Conservation (phyloP, 257 asterid genomes). For the Nicotiana attenuata region DNA sequence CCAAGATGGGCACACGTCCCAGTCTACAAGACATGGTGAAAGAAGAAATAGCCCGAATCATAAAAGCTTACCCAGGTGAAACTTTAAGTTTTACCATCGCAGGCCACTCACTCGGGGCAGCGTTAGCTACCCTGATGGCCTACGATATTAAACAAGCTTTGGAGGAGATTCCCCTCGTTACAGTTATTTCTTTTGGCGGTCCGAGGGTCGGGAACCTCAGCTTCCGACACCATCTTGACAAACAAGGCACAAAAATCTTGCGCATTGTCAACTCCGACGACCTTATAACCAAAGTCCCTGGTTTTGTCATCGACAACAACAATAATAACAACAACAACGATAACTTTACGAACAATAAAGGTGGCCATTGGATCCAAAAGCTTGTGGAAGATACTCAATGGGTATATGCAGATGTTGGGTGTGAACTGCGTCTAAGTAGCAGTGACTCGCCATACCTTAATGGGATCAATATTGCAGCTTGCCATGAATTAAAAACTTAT, state of each 20-base stretch:
- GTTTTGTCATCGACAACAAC: slow-evolving; percentile 55
- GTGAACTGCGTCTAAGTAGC: slow-evolving; percentile 89
- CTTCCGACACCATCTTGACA: slow-evolving; percentile 56
- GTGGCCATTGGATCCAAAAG: slow-evolving; percentile 46
- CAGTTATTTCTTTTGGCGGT: slow-evolving; percentile 90
- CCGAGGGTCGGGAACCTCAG: slow-evolving; percentile 86
- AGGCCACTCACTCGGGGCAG: slow-evolving; percentile 96
- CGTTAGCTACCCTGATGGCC: slow-evolving; percentile 83
- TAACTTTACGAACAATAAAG: slow-evolving; percentile 1
- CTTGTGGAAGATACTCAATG: slow-evolving; percentile 58
- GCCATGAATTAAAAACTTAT: slow-evolving; percentile 85
- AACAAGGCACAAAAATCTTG: slow-evolving; percentile 62
- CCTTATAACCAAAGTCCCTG: slow-evolving; percentile 71
- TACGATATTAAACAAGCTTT: slow-evolving; percentile 62
- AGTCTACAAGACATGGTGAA: slow-evolving; percentile 51
- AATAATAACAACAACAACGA: background rate
- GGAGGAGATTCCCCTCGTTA: slow-evolving; percentile 41
- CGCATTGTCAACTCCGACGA: slow-evolving; percentile 91
- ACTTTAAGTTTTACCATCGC: slow-evolving; percentile 75
- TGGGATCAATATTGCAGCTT: slow-evolving; percentile 45
- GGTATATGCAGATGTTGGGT: slow-evolving; percentile 93
- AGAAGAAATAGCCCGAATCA: slow-evolving; percentile 43
- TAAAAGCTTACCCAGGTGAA: slow-evolving; percentile 41
- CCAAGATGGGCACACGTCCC: slow-evolving; percentile 27
- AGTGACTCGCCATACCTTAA: slow-evolving; percentile 52